These are phyloP conservation scores for Macaranga tanarius DNA, from an alignment of 441 rosid species.

Conservation along the genomic window DNA sequence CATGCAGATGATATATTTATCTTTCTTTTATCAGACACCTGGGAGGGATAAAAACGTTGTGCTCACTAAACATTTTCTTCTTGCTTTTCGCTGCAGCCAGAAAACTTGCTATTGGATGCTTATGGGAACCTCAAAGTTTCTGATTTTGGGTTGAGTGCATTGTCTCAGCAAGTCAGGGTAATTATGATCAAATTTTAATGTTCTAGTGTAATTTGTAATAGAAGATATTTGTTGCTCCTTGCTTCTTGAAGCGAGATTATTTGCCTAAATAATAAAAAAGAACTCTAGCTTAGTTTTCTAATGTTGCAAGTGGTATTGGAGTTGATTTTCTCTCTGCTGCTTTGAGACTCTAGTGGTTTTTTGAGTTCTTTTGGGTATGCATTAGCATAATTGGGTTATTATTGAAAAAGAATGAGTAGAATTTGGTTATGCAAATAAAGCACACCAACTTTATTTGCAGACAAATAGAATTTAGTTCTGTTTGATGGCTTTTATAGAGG, in stretches of 20 bases:
- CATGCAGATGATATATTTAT: conserved; percentile 6
- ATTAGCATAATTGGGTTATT: background rate
- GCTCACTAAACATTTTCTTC: conserved; percentile 10
- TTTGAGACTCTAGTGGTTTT: background rate
- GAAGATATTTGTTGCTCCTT: background rate
- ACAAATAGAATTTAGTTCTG: no score
- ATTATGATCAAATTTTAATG: conserved; percentile 16
- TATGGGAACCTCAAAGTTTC: conserved; percentile 89
- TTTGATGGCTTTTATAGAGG: conserved; percentile 5
- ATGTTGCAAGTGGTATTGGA: background rate
- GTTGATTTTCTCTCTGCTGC: background rate
- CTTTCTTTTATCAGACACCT: background rate
- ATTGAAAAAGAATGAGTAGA: background rate
- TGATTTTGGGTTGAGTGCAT: conserved; percentile 95
- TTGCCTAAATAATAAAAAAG: background rate
- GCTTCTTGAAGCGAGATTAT: background rate
- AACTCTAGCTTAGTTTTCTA: background rate
- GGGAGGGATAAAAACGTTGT: background rate
- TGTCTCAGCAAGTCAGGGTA: conserved; percentile 98
- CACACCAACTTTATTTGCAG: no score
- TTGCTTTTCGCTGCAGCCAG: conserved; percentile 60
- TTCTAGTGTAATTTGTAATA: background rate
- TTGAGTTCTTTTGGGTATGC: background rate
- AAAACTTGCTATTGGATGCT: conserved; percentile 80
- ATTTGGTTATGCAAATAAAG: background rate